phyloP scores from a whole-genome alignment of 352 stramenopile genomes.

The Thraustotheca clavata region DNA sequence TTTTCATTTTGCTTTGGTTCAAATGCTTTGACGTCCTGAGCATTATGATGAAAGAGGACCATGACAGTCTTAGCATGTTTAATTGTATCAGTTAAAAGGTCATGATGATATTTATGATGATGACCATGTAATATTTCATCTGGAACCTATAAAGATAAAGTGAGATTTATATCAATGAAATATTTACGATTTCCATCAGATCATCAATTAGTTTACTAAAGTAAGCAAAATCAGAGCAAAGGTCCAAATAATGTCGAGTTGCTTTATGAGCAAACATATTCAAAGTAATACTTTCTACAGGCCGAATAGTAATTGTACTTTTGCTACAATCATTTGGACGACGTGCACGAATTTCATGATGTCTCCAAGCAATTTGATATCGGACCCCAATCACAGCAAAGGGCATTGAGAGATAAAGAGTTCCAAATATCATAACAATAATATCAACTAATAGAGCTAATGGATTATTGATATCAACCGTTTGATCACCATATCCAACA shows the following conservation, averaged over 20 bases:
- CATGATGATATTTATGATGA: neutral
- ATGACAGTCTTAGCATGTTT: neutral
- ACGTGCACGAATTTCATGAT: slow-evolving; percentile 30
- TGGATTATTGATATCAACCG: slow-evolving; percentile 49
- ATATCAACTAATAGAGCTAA: slow-evolving; percentile 38
- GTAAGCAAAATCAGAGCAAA: neutral
- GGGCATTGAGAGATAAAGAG: slow-evolving; percentile 76
- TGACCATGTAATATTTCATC: neutral
- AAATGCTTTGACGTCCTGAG: neutral
- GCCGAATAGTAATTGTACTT: neutral
- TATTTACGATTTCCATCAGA: neutral
- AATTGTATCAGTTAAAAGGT: neutral
- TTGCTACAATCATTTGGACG: neutral
- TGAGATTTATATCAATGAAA: neutral
- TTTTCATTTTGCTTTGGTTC: neutral
- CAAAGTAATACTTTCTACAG: neutral
- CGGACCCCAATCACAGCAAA: slow-evolving; percentile 71
- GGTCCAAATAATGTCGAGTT: neutral
- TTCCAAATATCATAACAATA: slow-evolving; percentile 61
- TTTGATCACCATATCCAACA: slow-evolving; percentile 63
- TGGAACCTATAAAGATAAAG: neutral
- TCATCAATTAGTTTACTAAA: neutral
- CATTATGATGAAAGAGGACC: neutral
- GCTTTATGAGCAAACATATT: neutral
- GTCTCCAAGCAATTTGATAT: slow-evolving; percentile 53